Conservation (phyloP, 768 basidiomycete genomes). For the Collybia nuda region DNA sequence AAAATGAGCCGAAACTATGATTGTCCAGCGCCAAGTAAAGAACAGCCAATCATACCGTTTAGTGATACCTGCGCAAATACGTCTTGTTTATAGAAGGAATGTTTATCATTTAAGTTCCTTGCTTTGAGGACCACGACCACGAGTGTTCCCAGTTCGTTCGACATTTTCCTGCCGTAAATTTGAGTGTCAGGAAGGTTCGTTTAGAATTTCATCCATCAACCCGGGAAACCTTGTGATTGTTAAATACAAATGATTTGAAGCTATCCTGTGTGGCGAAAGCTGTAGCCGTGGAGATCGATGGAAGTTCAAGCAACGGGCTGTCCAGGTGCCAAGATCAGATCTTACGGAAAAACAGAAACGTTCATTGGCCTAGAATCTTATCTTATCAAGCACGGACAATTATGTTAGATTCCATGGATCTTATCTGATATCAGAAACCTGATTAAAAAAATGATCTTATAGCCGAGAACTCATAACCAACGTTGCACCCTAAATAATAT, state of each 20-base stretch:
- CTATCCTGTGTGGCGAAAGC: too few species aligned
- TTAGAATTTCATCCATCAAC: not conserved
- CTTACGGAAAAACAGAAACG: too few species aligned
- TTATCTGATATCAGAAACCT: conserved; percentile 5
- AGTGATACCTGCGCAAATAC: conserved; percentile 73
- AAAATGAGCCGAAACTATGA: not conserved
- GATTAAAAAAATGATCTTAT: too few species aligned
- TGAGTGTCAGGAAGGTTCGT: not conserved
- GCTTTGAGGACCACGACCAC: conserved; percentile 87
- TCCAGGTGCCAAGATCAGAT: too few species aligned
- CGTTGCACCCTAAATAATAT: not conserved
- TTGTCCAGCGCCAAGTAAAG: not conserved
- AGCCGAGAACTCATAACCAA: too few species aligned
- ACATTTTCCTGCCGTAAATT: conserved; percentile 16
- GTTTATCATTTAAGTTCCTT: conserved; percentile 77
- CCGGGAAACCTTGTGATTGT: not conserved
- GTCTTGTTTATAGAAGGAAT: conserved; percentile 89
- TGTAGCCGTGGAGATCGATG: not conserved
- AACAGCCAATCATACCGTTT: conserved; percentile 33
- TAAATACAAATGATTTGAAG: not conserved
- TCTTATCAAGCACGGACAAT: not conserved
- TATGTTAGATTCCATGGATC: not conserved
- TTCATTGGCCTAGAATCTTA: too few species aligned
- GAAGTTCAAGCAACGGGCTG: not conserved
- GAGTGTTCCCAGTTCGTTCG: conserved; percentile 73